phyloP scores from a whole-genome alignment of 1,284 basidiomycete species.

The Xerocomus amazonicus region DNA sequence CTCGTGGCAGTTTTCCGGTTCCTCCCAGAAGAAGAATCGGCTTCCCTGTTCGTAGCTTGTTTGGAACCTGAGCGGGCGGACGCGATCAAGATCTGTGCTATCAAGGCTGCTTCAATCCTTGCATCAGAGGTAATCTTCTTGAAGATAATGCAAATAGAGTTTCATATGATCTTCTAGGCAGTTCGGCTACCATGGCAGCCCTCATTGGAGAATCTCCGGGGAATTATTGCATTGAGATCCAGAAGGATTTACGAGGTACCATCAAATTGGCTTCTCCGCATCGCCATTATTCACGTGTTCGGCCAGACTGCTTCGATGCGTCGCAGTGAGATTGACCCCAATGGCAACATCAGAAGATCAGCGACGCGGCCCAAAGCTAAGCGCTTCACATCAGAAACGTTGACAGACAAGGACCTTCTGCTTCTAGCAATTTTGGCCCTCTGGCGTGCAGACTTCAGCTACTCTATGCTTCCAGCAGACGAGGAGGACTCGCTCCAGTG shows the following conservation, averaged over 20 bases:
- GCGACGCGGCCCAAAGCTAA: conserved; percentile 57
- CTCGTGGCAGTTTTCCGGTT: conserved; percentile 72
- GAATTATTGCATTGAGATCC: conserved; percentile 45
- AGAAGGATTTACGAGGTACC: conserved; percentile 54
- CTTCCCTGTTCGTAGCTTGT: conserved; percentile 58
- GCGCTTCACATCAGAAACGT: conserved; percentile 51
- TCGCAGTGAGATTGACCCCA: conserved; percentile 54
- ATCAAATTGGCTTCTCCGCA: conserved; percentile 9
- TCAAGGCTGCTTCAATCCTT: conserved; percentile 52
- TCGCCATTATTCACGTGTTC: conserved; percentile 8
- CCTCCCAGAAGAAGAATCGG: conserved; percentile 56
- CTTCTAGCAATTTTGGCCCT: conserved; percentile 62
- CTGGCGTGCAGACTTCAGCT: conserved; percentile 56
- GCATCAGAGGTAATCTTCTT: conserved; percentile 27
- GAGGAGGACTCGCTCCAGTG: conserved; percentile 42
- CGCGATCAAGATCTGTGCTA: conserved; percentile 73
- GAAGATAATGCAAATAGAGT: background rate
- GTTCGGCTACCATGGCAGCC: conserved; percentile 57
- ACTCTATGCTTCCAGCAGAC: conserved; percentile 39
- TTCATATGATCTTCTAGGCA: conserved; percentile 38
- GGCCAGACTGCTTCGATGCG: conserved; percentile 45
- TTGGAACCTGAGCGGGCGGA: conserved; percentile 75
- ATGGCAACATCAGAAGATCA: conserved; percentile 53
- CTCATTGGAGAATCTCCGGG: conserved; percentile 45
- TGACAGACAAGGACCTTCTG: conserved; percentile 63